Percentiles rank a stretch among this genome's conserved stretches.
Evolutionary conservation across 2,329 filamentous ascomycete genomes (phyloP).

Genomic region (Trichoderma sp.): DNA sequence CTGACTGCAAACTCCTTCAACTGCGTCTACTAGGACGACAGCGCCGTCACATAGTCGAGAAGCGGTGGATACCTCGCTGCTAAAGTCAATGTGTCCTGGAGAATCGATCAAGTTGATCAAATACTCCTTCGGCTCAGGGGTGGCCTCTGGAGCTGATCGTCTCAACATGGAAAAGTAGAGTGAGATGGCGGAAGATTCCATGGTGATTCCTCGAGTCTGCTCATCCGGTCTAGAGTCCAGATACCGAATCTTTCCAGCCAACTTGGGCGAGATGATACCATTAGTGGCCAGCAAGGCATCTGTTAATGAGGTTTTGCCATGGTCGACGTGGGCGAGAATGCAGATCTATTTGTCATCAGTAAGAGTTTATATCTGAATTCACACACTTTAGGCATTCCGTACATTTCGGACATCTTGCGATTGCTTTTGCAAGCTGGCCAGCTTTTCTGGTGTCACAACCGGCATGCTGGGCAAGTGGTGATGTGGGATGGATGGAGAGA

Average conservation of each 20-base stretch:
- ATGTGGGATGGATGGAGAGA: not conserved
- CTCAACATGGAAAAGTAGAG: constrained; percentile 91
- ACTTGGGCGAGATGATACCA: constrained; percentile 96
- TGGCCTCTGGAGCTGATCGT: constrained; percentile 64
- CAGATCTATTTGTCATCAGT: constrained; percentile 64
- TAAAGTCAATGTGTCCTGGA: constrained; percentile 97
- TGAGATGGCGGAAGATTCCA: constrained; percentile 98
- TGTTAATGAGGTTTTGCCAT: constrained; percentile 96
- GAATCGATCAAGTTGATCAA: constrained; percentile 98
- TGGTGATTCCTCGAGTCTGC: constrained; percentile 95
- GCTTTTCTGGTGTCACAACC: constrained; percentile 84
- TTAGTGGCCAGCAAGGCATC: constrained; percentile 97
- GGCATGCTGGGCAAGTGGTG: constrained; percentile 63
- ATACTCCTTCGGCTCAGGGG: constrained; percentile 78
- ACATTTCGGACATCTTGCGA: constrained; percentile 91
- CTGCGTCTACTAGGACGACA: constrained; percentile 90
- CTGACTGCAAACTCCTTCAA: constrained; percentile 97
- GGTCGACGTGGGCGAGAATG: constrained; percentile 94
- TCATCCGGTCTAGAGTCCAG: constrained; percentile 95
- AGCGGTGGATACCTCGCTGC: constrained; percentile 94
- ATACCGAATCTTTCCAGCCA: constrained; percentile 97
- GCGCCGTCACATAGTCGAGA: constrained; percentile 93
- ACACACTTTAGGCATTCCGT: constrained; percentile 35
- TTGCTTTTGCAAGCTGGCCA: constrained; percentile 84
- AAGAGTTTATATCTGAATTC: not conserved